A percentile compares a stretch with the other conserved stretches of the same genome.
Conservation (phyloP, 1,139 yeast species). For the Torulaspora pretoriensis region DNA sequence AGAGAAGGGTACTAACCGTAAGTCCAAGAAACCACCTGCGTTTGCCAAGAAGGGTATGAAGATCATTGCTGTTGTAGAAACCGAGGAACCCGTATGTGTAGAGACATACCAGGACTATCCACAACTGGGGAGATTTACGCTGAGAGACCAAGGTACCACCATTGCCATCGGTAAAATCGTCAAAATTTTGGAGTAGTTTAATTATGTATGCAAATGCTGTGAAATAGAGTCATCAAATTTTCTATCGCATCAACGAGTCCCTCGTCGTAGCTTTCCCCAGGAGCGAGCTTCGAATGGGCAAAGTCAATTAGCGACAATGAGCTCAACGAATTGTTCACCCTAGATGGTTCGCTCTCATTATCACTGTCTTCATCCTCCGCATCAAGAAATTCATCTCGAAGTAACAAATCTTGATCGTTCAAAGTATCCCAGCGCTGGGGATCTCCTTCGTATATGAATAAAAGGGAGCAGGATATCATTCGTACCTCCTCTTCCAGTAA, state of each 20-base stretch:
- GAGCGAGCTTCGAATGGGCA: constrained; percentile 71
- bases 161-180: constrained; percentile 97
- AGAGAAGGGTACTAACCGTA: constrained; percentile 95
- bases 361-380: constrained; percentile 36
- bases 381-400: constrained; percentile 37
- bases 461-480: constrained; percentile 67
- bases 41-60: constrained; percentile 99
- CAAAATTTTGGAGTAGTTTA: constrained; percentile 49
- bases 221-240: constrained; percentile 49
- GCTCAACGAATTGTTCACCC: constrained; percentile 39
- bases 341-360: constrained; percentile 27
- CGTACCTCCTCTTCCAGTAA: constrained; percentile 59
- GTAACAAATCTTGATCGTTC: constrained; percentile 41
- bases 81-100: constrained; percentile 82
- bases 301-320: constrained; percentile 74
- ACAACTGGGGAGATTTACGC: constrained; percentile 94
- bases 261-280: constrained; percentile 68
- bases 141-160: constrained; percentile 97
- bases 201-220: constrained; percentile 15
- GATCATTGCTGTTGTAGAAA: constrained; percentile 86
- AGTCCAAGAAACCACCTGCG: constrained; percentile 94
- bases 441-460: constrained; percentile 74
- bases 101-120: constrained; percentile 91
- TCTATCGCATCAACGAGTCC: constrained; percentile 65
- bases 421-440: constrained; percentile 43